Evolutionary conservation across 305 asterid species (phyloP), one percentile per base, ranked within the genome.

Genomic region (Petunia hybrid): DNA sequence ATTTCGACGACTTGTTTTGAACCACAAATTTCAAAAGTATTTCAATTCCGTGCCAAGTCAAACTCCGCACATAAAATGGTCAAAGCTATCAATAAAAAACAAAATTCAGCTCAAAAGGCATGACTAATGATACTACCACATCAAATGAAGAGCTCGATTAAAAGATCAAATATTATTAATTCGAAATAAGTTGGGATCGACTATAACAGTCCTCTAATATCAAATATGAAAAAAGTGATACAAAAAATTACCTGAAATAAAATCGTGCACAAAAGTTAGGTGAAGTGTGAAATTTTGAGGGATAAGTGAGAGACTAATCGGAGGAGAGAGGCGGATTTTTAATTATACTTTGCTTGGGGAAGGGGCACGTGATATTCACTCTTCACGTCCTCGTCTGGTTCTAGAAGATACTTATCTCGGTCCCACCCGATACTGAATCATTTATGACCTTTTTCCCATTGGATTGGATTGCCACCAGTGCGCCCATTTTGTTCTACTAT

Each of bases 351-450:
- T 35, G 62, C 46, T 73, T 66, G 46, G 43, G 6, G n/a, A 6
- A 65, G 5, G 9, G 46, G 46, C 63, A 57, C 78, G 62, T 51
- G 63, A 73, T 6, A 3, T 13, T 73, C 63, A 73, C 78, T 12
- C 43, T 71, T 61, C 1, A n/a, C 60, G 6, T 31, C 31, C 31
- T 22, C 31, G 61, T 71, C 61, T 31, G 31, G 43, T 71, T 70
- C 78, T 73, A 73, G 46, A 73, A 48, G 36, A 73, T 48, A 10
- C 12, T 4, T 16, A 45, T 2, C 16, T 5, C 61, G 77, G 77
- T 71, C 77, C 77, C 62, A 71, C 10, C 8, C 3, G 61, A 69
- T 70, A 70, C 60, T 46, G 62, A 73, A 35, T 73, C 43, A 16
- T 9, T 31, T 38, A 31, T 48, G 22, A 51, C 10, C 13, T 35